Evolutionary conservation across 2,329 filamentous ascomycete species (phyloP).

Genomic region (Samsoniella hepiali): DNA sequence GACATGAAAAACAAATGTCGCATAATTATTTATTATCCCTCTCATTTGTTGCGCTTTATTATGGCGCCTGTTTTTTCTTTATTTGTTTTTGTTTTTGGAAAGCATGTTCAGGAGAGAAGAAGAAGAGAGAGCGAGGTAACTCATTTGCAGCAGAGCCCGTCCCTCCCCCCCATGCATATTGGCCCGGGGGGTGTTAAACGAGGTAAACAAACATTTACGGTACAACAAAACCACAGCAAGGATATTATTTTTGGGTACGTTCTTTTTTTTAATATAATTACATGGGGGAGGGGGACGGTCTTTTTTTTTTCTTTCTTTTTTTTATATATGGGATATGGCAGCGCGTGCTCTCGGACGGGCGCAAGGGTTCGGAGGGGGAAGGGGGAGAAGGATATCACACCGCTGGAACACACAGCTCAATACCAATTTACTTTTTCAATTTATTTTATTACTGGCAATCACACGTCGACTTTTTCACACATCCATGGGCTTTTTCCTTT

Average conservation of each 20-base stretch:
- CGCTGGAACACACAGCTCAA: conserved; percentile 14
- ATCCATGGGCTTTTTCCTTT: background rate
- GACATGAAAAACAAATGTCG: too few relatives aligned
- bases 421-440: conserved; percentile 10
- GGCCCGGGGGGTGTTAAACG: background rate
- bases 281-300: too few relatives aligned
- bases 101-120: too few relatives aligned
- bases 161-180: background rate
- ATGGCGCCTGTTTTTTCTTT: too few relatives aligned
- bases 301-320: background rate
- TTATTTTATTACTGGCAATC: background rate
- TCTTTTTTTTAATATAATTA: conserved; percentile 3
- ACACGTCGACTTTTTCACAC: background rate
- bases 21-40: too few relatives aligned
- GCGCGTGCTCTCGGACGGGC: background rate
- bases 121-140: too few relatives aligned
- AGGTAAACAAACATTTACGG: background rate
- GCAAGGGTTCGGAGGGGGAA: background rate
- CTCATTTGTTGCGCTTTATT: too few relatives aligned
- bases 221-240: background rate
- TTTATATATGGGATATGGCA: background rate
- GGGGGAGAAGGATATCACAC: background rate
- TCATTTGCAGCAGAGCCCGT: too few relatives aligned
- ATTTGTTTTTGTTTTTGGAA: background rate
- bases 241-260: background rate